Base-by-base conservation (phyloP, 2,329 filamentous ascomycete genomes). In the Lizonia empirigonia region DNA sequence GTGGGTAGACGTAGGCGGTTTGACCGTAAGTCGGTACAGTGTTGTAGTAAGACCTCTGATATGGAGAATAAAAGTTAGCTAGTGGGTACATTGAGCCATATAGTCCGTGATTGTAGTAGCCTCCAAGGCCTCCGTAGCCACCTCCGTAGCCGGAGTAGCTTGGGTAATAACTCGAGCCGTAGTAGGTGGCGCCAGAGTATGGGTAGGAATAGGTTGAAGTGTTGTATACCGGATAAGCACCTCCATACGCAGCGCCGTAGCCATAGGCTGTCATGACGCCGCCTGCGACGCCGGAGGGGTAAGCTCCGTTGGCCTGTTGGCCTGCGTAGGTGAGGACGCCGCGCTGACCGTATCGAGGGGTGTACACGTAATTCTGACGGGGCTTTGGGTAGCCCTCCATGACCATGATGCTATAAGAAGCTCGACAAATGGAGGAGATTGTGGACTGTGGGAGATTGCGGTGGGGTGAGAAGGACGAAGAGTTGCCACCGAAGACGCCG, bases 1-100 rank as follows among this genome's bases (percentile, higher is more conserved):
- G 60, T 15, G 64, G 64, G 44, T 66, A 66, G 24, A 65, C 58
- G 44, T 65, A 57, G 7, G 65, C 51, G 7, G 62, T 55, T 23
- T 65, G 58, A 49, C 57, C 62, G 40, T 63, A 66, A 24, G 32
- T 55, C 6, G 59, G 63, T 4, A 55, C 41, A 10, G 56, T 55
- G 47, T 59, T 61, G 62, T 69, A 71, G 55, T 64, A 64, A 10
- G 63, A 58, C 56, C 65, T 60, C 68, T 70, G 68, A 50, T 65
- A 70, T 9, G 65, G 62, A 44, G 46, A 55, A 50, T 63, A 70
- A 53, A 64, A 70, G 65, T 71, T 70, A 71, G 68, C 68, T 64
- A 68, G 63, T 29, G 59, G 60, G 47, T 68, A 71, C 50, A 60
- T 54, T n/a, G 53, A 63, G 37, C 64, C 65, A 58, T 64, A 64